Percentiles rank a stretch among this genome's conserved stretches.
Evolutionary conservation across 2,329 filamentous ascomycete species (phyloP).

Genomic region (Acrodontium crateriforme): DNA sequence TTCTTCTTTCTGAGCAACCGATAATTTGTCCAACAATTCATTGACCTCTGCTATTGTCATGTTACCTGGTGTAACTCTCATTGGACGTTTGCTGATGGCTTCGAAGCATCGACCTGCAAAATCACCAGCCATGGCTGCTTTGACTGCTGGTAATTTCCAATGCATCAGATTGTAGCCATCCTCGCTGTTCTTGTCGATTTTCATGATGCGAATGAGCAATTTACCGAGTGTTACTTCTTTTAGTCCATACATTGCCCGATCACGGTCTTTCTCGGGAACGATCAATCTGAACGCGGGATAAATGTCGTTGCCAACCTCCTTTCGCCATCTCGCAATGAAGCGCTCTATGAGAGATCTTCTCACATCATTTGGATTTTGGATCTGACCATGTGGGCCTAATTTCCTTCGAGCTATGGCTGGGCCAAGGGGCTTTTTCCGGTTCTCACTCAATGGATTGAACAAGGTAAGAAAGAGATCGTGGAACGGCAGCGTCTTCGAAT

Average conservation of each 20-base stretch:
- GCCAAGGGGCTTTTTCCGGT: constrained; percentile 56
- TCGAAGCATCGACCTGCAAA: constrained; percentile 85
- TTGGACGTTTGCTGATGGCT: constrained; percentile 68
- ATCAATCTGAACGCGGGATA: constrained; percentile 88
- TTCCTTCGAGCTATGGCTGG: constrained; percentile 42
- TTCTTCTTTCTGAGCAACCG: constrained; percentile 63
- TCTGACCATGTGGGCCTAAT: constrained; percentile 42
- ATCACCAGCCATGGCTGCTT: constrained; percentile 61
- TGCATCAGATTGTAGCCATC: constrained; percentile 75
- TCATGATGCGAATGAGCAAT: constrained; percentile 80
- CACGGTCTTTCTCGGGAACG: constrained; percentile 80
- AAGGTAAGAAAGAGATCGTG: constrained; percentile 62
- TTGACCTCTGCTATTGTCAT: constrained; percentile 89
- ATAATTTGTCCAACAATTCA: constrained; percentile 63
- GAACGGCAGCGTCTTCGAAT: constrained; percentile 66
- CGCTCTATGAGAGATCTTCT: constrained; percentile 68
- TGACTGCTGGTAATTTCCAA: constrained; percentile 79
- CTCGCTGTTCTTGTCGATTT: constrained; percentile 79
- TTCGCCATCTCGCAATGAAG: constrained; percentile 78
- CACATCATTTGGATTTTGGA: constrained; percentile 53
- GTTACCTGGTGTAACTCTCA: constrained; percentile 57
- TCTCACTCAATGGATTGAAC: constrained; percentile 69
- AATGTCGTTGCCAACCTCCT: constrained; percentile 79
- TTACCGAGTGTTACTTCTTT: constrained; percentile 89
- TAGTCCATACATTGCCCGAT: constrained; percentile 82